Base-by-base conservation (phyloP, 176 grass and related monocot genomes). In the Triticum turgidum region DNA sequence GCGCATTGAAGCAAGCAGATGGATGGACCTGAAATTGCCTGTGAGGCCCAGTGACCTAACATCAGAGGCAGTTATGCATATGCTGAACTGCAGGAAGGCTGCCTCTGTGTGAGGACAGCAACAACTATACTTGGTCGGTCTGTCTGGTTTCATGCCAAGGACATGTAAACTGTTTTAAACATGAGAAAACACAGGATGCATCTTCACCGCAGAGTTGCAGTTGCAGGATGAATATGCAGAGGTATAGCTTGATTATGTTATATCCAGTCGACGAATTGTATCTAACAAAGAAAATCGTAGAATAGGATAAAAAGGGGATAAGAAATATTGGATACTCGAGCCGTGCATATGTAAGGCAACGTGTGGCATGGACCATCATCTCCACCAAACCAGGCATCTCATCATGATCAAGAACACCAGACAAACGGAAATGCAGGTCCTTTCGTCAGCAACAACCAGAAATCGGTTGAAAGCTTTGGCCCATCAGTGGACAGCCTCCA, bases 371-470 rank as follows among this genome's bases (percentile, higher is more conserved):
- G 35, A 75, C 80, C 75, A 67, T 84, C 75, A 67, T 84, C 22
- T 68, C 58, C 75, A 90, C 80, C 42, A 80, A 84, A 84, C 59
- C 29, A 61, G 66, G 68, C 68, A 84, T 49, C 41, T 74, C 58
- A 66, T 70, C 69, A 81, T 86, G 78, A 72, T 78, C 71, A 77
- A 9, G 69, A 25, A 77, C 83, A 82, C 62, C 59, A 81, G 61
- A 76, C 88, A 80, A 84, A 65, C 69, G 58, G 35, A 82, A 85
- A 90, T 86, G 63, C 39, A 71, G 21, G 52, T 64, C 79, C 39
- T 47, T 76, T 82, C 64, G 11, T 86, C 88, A 86, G 30, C 72
- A 68, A 65, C 59, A 77, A 33, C 17, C 72, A 54, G 72, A 61
- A 61, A 65, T 37, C 72, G 17, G 49, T 86, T 54, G 62, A 86